Conservation (phyloP, 179 eudicot species). For the Carnegiea gigantea region DNA sequence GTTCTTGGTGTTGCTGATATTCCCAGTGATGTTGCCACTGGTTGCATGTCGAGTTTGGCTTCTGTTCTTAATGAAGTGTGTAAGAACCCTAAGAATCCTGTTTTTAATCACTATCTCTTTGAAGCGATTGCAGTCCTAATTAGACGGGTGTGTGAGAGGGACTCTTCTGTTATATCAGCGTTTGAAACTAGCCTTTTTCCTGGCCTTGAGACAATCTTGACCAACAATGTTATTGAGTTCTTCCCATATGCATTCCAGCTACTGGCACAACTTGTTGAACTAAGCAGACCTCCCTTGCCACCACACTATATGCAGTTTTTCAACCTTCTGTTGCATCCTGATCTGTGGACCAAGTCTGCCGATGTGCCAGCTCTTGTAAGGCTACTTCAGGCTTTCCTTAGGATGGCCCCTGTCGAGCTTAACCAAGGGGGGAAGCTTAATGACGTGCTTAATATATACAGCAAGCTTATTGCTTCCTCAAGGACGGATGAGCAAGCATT, state of each 20-base stretch:
- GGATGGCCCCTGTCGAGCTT: constrained; percentile 78
- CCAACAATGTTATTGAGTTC: constrained; percentile 68
- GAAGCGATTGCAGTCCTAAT: constrained; percentile 88
- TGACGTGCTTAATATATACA: constrained; percentile 69
- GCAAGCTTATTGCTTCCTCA: constrained; percentile 56
- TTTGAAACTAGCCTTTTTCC: constrained; percentile 83
- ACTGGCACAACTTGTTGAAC: constrained; percentile 89
- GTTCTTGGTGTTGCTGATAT: constrained; percentile 90
- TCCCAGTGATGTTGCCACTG: constrained; percentile 65
- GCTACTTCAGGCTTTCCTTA: constrained; percentile 91
- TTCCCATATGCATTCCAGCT: constrained; percentile 93
- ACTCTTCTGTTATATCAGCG: constrained; percentile 63
- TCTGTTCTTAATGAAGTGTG: constrained; percentile 74
- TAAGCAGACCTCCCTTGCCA: constrained; percentile 71
- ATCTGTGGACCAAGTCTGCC: constrained; percentile 74
- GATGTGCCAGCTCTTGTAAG: constrained; percentile 98
- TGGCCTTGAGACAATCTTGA: constrained; percentile 62
- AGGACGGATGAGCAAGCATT: constrained; percentile 92
- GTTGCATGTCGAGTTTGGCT: constrained; percentile 69
- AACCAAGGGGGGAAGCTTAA: constrained; percentile 61
- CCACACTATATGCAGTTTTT: constrained; percentile 75
- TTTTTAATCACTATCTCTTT: constrained; percentile 81
- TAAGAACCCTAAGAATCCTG: constrained; percentile 84
- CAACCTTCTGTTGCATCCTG: constrained; percentile 64
- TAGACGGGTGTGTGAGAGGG: constrained; percentile 70